These are phyloP conservation scores for Aspergillus quadrilineatus DNA, from an alignment of 2,329 filamentous ascomycete species.

Conservation along the genomic window DNA sequence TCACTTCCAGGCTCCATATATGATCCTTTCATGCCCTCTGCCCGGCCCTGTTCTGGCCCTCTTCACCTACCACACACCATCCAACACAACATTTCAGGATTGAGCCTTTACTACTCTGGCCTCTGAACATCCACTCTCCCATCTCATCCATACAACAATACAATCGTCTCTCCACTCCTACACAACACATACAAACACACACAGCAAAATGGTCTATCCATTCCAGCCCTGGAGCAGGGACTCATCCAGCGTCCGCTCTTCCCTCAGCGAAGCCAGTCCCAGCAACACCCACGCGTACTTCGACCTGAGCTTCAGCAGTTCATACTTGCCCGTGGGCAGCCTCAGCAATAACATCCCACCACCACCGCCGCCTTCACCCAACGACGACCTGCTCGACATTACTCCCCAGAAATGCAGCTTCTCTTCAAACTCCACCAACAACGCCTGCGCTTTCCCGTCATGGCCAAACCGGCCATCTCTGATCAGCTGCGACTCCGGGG, in stretches of 20 bases:
- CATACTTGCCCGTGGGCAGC: conserved; percentile 24
- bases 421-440: conserved; percentile 40
- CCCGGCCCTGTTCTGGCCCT: neutral
- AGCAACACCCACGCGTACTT: conserved; percentile 21
- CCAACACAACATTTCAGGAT: neutral
- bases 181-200: neutral
- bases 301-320: conserved; percentile 29
- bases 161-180: neutral
- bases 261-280: conserved; percentile 23
- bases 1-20: conserved; percentile 7
- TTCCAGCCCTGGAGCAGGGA: conserved; percentile 25
- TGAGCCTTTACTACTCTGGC: neutral
- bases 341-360: conserved; percentile 27
- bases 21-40: neutral
- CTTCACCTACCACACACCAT: neutral
- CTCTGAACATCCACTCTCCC: neutral
- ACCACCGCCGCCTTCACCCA: conserved; percentile 41
- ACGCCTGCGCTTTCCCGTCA: conserved; percentile 45
- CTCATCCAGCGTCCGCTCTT: conserved; percentile 23
- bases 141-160: neutral
- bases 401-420: conserved; percentile 44
- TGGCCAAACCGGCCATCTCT: conserved; percentile 45
- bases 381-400: conserved; percentile 41
- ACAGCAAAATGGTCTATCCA: conserved; percentile 20
- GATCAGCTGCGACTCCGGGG: conserved; percentile 31